Evolutionary conservation across 2,329 filamentous ascomycete genomes (phyloP).

Genomic region (Xylaria digitata): DNA sequence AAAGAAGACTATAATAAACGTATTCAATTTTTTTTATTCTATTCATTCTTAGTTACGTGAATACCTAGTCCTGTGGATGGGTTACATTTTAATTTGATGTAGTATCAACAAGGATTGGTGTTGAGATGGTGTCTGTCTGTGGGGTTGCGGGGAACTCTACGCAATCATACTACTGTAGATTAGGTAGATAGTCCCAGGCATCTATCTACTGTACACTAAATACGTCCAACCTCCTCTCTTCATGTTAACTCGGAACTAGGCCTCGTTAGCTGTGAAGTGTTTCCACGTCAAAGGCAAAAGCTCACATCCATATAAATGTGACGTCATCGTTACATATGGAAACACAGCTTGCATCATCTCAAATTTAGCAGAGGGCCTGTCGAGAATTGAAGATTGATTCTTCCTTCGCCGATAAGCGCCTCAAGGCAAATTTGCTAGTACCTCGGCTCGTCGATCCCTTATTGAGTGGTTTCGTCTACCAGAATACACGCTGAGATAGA

Average conservation of each 20-base stretch:
- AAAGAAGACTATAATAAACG: not conserved
- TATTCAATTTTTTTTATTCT: not conserved
- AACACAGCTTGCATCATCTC: not conserved
- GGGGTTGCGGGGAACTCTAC: slow-evolving; percentile 1
- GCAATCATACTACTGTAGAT: not conserved
- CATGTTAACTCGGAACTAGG: not conserved
- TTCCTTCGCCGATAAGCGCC: not conserved
- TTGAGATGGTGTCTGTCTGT: not conserved
- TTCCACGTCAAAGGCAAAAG: not conserved
- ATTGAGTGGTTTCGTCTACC: not conserved
- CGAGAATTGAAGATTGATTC: not conserved
- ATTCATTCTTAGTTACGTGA: not conserved
- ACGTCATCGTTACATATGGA: slow-evolving; percentile 21
- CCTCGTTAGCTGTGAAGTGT: not conserved
- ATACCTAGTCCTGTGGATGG: not conserved
- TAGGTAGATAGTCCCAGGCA: not conserved
- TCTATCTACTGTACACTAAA: not conserved
- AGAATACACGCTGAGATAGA: not conserved
- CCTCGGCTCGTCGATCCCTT: not conserved
- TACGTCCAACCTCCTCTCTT: not conserved
- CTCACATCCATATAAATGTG: not conserved
- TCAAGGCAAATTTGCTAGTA: not conserved
- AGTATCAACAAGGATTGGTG: not conserved
- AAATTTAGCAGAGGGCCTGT: not conserved
- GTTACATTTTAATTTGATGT: not conserved